A percentile compares a stretch with the other conserved stretches of the same genome.
phyloP scores from a whole-genome alignment of 805 yeast species.

The Suhomyces tanzawaensis region DNA sequence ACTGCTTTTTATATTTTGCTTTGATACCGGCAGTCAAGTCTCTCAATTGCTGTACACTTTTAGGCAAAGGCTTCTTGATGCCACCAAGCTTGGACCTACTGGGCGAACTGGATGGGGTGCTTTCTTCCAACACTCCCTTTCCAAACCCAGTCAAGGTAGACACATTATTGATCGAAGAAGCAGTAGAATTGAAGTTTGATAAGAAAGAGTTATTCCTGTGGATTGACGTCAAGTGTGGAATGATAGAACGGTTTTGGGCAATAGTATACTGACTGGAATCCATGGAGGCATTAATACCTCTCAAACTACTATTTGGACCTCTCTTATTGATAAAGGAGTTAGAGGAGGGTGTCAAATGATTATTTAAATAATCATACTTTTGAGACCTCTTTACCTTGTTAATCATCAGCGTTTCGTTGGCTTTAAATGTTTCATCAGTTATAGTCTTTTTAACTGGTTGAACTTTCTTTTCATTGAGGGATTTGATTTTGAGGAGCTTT shows the following conservation, averaged over 20 bases:
- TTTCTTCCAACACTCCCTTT: constrained; percentile 36
- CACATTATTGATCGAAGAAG: constrained; percentile 20
- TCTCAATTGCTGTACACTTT: constrained; percentile 21
- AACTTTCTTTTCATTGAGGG: constrained; percentile 5
- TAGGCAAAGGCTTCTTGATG: constrained; percentile 15
- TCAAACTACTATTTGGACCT: not conserved
- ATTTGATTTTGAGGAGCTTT: constrained; percentile 10
- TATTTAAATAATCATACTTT: constrained; percentile 31
- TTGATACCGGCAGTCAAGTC: constrained; percentile 20
- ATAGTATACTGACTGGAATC: constrained; percentile 1
- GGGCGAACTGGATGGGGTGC: constrained; percentile 36
- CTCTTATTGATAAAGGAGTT: not conserved
- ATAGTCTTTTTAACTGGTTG: constrained; percentile 3
- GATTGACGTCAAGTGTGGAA: constrained; percentile 10
- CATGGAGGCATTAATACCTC: constrained; percentile 1
- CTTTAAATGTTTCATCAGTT: constrained; percentile 12
- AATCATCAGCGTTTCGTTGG: constrained; percentile 23
- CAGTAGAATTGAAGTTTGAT: constrained; percentile 18
- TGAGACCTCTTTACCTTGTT: constrained; percentile 27
- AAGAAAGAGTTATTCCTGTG: constrained; percentile 8
- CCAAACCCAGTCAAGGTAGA: constrained; percentile 36
- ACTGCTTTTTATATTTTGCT: constrained; percentile 9
- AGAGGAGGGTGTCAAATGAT: constrained; percentile 18
- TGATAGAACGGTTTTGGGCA: constrained; percentile 9
- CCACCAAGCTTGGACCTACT: constrained; percentile 1